Evolutionary conservation across 2,329 filamentous ascomycete species (phyloP), one percentile per base, ranked within the genome.

Genomic region (Exophiala lecanii-corni): DNA sequence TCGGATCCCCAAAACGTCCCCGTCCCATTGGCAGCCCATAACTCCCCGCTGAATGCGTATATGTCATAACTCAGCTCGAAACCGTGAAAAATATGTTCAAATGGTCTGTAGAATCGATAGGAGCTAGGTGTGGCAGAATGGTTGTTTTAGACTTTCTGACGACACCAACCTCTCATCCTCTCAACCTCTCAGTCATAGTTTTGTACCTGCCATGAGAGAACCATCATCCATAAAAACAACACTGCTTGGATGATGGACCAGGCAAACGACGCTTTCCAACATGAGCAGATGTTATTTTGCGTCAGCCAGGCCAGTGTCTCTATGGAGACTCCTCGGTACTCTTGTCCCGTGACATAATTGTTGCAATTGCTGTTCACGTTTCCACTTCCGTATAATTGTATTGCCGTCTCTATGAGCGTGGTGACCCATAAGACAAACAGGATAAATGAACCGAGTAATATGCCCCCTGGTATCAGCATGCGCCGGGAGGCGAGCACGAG

Each of bases 211-310:
- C 67, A 73, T 4, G 73, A 75, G 69, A 82, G 75, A 36, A 83
- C 62, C 59, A 82, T 76, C 76, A 82, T 80, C 75, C 78, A 83
- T 16, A 82, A 59, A 57, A 81, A 72, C 55, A 82, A 80, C n/a
- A 81, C 71, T 1, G 71, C 70, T 28, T 78, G 78, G 12, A 82
- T 68, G 41, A 83, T 73, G 65, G 78, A 79, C 55, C 82, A 81
- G 7, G 77, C 74, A 55, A 82, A 82, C 3, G 70, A 73, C 0
- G 79, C 76, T 55, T 75, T 71, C 79, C 79, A 83, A 57, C 74
- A 77, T 57, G 77, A 73, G 59, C 79, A 82, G 15, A 82, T 81
- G 43, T 71, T 78, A 51, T 69, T 70, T 65, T 82, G 79, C 59
- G 79, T 73, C 62, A 82, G 58, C 71, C 74, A 82, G 20, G 77